Evolutionary conservation across 164 flowering plant genomes (phyloP).

Genomic region (grape (Vitis vinifera)): DNA sequence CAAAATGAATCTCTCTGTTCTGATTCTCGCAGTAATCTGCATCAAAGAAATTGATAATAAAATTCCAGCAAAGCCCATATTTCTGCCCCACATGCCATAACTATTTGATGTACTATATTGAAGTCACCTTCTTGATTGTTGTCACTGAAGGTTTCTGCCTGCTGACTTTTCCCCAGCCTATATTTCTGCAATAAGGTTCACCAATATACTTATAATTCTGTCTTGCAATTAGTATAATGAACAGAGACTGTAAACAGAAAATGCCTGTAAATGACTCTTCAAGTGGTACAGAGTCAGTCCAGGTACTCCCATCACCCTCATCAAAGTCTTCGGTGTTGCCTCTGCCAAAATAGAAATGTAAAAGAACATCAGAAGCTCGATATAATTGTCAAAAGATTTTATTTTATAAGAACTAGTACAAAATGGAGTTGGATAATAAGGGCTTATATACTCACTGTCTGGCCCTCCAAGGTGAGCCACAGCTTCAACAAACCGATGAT

Average conservation of each 20-base stretch:
- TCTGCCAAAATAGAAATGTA: slow-evolving; percentile 41
- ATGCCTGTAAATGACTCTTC: slow-evolving; percentile 94
- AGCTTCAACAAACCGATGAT: slow-evolving; percentile 67
- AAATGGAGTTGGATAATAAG: neutral
- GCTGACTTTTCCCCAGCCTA: slow-evolving; percentile 78
- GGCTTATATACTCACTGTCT: slow-evolving; percentile 40
- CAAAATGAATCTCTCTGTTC: slow-evolving; percentile 25
- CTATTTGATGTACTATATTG: slow-evolving; percentile 2
- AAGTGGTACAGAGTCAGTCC: slow-evolving; percentile 88
- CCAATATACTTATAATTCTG: neutral
- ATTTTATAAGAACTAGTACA: too few relatives aligned
- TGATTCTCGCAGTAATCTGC: slow-evolving; percentile 45
- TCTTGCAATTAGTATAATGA: neutral
- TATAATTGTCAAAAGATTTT: neutral
- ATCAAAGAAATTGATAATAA: slow-evolving; percentile 6
- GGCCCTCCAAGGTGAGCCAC: slow-evolving; percentile 72
- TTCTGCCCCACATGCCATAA: neutral
- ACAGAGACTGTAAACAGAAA: slow-evolving; percentile 6
- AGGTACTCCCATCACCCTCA: slow-evolving; percentile 83
- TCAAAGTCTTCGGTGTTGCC: slow-evolving; percentile 92
- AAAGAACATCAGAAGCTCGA: slow-evolving; percentile 1
- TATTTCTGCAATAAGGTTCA: slow-evolving; percentile 61
- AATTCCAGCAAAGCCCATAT: neutral
- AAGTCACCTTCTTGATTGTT: slow-evolving; percentile 52
- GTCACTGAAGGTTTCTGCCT: slow-evolving; percentile 43